Evolutionary conservation across 2,329 filamentous ascomycete genomes (phyloP).

Genomic region (Xylaria digitata): DNA sequence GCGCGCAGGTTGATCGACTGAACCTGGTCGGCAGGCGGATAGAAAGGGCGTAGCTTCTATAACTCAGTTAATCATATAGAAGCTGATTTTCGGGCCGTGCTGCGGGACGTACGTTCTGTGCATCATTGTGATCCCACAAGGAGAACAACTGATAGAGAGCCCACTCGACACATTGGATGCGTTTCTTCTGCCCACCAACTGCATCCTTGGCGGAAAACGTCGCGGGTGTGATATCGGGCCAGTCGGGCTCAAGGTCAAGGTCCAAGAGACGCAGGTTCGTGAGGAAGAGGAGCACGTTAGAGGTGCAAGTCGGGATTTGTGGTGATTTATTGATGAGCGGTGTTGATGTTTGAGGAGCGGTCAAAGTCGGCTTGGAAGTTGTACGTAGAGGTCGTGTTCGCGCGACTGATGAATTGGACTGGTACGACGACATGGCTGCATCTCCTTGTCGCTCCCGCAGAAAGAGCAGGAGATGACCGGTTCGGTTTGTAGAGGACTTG

Average conservation of each 20-base stretch:
- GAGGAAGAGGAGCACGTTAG: conserved; percentile 75
- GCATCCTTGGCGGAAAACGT: conserved; percentile 76
- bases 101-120: conserved; percentile 70
- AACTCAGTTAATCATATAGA: conserved; percentile 29
- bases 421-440: conserved; percentile 50
- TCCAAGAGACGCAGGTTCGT: conserved; percentile 87
- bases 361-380: conserved; percentile 46
- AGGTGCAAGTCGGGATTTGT: conserved; percentile 54
- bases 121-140: conserved; percentile 82
- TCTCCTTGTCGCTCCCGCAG: conserved; percentile 28
- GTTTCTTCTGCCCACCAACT: conserved; percentile 80
- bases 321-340: conserved; percentile 29
- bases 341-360: conserved; percentile 45
- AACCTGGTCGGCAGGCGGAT: conserved; percentile 87
- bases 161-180: conserved; percentile 89
- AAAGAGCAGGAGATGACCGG: not conserved
- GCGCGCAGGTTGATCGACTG: conserved; percentile 92
- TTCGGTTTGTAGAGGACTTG: not conserved
- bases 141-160: conserved; percentile 87
- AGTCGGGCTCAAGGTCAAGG: conserved; percentile 79
- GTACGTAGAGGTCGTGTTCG: conserved; percentile 48
- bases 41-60: conserved; percentile 89
- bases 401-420: conserved; percentile 48
- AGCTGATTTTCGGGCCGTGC: not conserved
- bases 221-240: conserved; percentile 78